Conservation (phyloP, 164 flowering plant species). For the Vitis rotundifolia region DNA sequence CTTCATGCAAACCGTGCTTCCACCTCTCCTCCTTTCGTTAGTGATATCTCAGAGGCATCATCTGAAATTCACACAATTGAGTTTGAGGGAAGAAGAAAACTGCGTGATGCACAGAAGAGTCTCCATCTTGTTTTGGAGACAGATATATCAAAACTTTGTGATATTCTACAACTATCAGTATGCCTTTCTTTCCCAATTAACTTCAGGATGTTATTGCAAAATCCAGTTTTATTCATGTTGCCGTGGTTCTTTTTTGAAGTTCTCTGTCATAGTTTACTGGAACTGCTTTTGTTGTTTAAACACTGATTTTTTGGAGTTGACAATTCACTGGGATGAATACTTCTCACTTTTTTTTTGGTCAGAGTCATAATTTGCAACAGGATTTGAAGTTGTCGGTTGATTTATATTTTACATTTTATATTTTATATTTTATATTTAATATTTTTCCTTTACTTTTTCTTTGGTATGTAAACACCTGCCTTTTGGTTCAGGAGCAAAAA, state of each 20-base stretch:
- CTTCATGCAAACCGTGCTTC: slow-evolving; percentile 6
- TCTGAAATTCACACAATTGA: slow-evolving; percentile 25
- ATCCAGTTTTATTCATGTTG: not conserved
- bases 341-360: too few relatives aligned
- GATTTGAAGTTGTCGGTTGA: too few relatives aligned
- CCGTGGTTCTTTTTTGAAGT: not conserved
- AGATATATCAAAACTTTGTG: slow-evolving; percentile 57
- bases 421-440: too few relatives aligned
- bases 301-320: not conserved
- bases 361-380: too few relatives aligned
- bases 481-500: too few relatives aligned
- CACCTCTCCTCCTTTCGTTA: not conserved
- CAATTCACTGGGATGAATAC: not conserved
- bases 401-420: too few relatives aligned
- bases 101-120: slow-evolving; percentile 46
- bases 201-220: too few relatives aligned
- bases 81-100: slow-evolving; percentile 26
- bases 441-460: too few relatives aligned
- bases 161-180: slow-evolving; percentile 59
- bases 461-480: too few relatives aligned
- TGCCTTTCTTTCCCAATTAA: slow-evolving; percentile 12
- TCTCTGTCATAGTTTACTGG: too few relatives aligned
- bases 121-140: slow-evolving; percentile 55
- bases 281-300: not conserved
- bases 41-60: slow-evolving; percentile 8